Base-by-base conservation (phyloP, 1,284 basidiomycete species). In the Rhodotorula sp. region DNA sequence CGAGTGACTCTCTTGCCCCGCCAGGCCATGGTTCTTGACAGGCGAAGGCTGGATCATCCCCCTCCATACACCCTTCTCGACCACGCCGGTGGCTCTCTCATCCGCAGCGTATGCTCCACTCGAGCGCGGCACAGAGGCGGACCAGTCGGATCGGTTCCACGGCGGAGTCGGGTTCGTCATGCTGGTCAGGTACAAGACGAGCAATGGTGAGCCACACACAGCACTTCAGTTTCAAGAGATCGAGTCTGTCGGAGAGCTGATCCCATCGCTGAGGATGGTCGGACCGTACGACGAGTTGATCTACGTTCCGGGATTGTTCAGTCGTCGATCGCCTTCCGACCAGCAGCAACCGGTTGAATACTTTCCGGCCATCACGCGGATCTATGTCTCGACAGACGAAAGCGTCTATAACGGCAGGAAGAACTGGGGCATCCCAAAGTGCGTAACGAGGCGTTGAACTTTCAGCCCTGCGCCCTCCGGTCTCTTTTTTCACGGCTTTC, bases 221-320 rank as follows among this genome's bases (percentile, higher is more conserved):
- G 17, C 57, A 60, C 0, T 14, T 20, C 14, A 3, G 33, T 12
- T 24, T 26, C 44, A 5, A 15, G 3, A 6, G 6, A 29, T 18
- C 10, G 26, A 42, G 37, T 2, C 10, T 14, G 10, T 12, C 10
- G 12, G 10, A 37, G 37, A 10, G 37, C 37, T 42, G 37, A 42
- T 10, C 10, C 37, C 37, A 42, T 2, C 8, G 2, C 37, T 10
- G 37, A 42, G 37, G 1, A 5, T 45, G 49, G 66, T 59, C 54
- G 72, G 70, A 18, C 73, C 75, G 0, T 76, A 76, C 62, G 75
- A 76, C 61, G 75, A 76, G 56, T 33, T 76, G 10, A 64, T 76
- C 46, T 71, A 63, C 62, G 55, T 73, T 10, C 75, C 75, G 2
- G 75, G 75, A 3, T 59, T 70, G 15, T 76, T 70, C 57, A 57